Conservation (phyloP, 2,329 filamentous ascomycete species). For the Aspergillaceae sp. region DNA sequence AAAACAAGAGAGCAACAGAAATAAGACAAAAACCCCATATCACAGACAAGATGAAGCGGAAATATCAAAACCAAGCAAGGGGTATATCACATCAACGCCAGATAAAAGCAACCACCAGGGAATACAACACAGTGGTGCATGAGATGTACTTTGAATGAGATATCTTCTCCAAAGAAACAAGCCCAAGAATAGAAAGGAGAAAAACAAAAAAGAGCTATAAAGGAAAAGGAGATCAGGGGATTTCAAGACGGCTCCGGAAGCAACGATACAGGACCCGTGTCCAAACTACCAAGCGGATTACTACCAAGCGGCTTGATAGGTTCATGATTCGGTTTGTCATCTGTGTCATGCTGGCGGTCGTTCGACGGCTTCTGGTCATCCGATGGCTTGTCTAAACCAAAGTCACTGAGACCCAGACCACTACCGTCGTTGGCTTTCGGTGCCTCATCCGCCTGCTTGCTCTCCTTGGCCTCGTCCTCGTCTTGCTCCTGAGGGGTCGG, state of each 20-base stretch:
- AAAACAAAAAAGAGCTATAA: not conserved
- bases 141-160: not conserved
- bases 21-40: constrained; percentile 3
- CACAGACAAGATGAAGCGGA: constrained; percentile 5
- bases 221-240: not conserved
- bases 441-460: constrained; percentile 2
- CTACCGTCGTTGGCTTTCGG: constrained; percentile 19
- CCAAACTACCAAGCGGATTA: constrained; percentile 20
- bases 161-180: not conserved
- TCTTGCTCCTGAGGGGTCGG: constrained; percentile 20
- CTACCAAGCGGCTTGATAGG: constrained; percentile 17
- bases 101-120: not conserved
- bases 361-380: constrained; percentile 6
- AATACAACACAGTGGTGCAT: not conserved
- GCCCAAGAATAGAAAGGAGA: not conserved
- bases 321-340: too few relatives aligned
- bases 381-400: constrained; percentile 21
- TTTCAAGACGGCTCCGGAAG: constrained; percentile 20
- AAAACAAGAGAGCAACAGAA: not conserved
- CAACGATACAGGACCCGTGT: constrained; percentile 17
- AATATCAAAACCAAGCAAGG: constrained; percentile 21
- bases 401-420: constrained; percentile 16
- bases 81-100: constrained; percentile 36
- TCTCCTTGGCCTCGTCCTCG: constrained; percentile 17
- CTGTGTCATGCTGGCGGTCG: constrained; percentile 2